Conservation (phyloP, 2,329 filamentous ascomycete species). For the Pestalotiopsis sp. region DNA sequence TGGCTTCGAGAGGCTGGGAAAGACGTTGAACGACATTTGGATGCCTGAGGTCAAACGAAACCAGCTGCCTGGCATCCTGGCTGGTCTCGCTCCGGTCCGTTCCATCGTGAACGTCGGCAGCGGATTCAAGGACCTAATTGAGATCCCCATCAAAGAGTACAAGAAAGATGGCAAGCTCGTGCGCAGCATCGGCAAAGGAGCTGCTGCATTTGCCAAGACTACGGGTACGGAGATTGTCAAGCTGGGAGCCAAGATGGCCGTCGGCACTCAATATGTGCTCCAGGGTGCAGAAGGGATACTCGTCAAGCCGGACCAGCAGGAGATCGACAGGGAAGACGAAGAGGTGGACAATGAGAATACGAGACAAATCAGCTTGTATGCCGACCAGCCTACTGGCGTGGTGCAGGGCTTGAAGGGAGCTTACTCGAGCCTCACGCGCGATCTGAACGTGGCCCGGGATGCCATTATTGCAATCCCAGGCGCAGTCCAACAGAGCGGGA, state of each 20-base stretch:
- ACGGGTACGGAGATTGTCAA: conserved; percentile 95
- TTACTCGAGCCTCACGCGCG: conserved; percentile 78
- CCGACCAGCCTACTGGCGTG: conserved; percentile 88
- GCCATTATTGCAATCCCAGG: conserved; percentile 93
- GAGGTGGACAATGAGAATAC: conserved; percentile 67
- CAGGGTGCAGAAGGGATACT: conserved; percentile 86
- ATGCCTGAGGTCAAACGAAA: conserved; percentile 88
- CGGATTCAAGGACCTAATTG: conserved; percentile 81
- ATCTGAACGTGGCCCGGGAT: conserved; percentile 83
- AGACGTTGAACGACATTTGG: conserved; percentile 94
- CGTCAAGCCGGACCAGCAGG: conserved; percentile 39
- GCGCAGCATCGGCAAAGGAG: conserved; percentile 88
- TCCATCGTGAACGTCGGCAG: conserved; percentile 89
- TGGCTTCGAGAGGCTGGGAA: conserved; percentile 86
- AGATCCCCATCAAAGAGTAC: conserved; percentile 90
- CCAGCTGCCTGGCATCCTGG: conserved; percentile 85
- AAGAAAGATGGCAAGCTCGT: conserved; percentile 90
- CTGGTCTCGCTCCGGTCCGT: conserved; percentile 85
- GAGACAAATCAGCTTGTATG: conserved; percentile 86
- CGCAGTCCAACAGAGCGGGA: conserved; percentile 84
- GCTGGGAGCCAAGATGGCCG: conserved; percentile 88
- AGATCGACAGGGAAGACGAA: conserved; percentile 56
- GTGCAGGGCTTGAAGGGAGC: conserved; percentile 83
- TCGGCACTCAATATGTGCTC: conserved; percentile 91
- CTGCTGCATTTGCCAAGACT: conserved; percentile 84